These are phyloP conservation scores for Penicillium sp. DNA, from an alignment of 2,329 filamentous ascomycete species.

Conservation along the genomic window DNA sequence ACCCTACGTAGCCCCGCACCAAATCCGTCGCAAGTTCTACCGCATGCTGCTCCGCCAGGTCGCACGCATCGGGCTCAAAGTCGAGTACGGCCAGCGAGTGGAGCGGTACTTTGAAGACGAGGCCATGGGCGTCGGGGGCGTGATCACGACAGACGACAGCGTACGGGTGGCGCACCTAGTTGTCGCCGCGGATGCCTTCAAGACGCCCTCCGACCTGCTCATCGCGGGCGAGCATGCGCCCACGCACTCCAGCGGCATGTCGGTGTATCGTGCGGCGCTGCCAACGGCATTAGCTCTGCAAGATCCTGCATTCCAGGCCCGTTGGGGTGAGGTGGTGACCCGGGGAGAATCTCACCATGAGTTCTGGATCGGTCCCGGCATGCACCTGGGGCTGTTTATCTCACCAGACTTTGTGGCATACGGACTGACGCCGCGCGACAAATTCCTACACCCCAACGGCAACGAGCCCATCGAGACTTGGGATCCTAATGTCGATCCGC, in stretches of 20 bases:
- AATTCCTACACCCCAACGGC: background rate
- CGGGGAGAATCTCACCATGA: background rate
- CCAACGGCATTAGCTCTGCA: conserved; percentile 8
- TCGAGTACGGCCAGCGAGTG: conserved; percentile 15
- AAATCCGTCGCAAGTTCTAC: conserved; percentile 7
- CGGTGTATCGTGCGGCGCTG: conserved; percentile 19
- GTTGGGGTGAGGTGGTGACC: conserved; percentile 4
- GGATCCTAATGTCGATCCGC: background rate
- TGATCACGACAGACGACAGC: conserved; percentile 15
- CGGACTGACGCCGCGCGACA: background rate
- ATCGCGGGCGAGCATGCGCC: conserved; percentile 15
- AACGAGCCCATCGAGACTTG: background rate
- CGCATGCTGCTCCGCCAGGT: conserved; percentile 16
- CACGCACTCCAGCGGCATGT: conserved; percentile 20
- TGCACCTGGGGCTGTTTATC: background rate
- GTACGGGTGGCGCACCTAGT: conserved; percentile 24
- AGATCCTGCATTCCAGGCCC: background rate
- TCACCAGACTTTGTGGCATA: background rate
- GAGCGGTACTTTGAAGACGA: conserved; percentile 9
- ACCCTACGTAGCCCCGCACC: background rate
- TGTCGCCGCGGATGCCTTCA: conserved; percentile 29
- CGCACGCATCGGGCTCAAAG: conserved; percentile 11
- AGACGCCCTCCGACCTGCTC: conserved; percentile 21
- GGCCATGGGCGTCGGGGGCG: conserved; percentile 9
- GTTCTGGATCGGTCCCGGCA: background rate